phyloP scores from a whole-genome alignment of 306 rosid species.

The Cicer chorassanicum region DNA sequence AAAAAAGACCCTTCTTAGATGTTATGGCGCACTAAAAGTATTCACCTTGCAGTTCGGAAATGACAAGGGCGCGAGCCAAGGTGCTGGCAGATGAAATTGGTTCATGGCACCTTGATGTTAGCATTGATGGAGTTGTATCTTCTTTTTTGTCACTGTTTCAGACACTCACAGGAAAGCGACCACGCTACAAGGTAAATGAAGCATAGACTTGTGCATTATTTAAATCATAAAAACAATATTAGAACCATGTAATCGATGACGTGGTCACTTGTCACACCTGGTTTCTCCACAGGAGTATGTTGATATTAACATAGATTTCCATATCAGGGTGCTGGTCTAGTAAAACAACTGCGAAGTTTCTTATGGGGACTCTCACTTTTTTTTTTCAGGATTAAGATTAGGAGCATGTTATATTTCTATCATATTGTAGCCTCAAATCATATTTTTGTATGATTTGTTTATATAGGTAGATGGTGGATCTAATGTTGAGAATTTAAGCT shows the following conservation, averaged over 20 bases:
- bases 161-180: conserved; percentile 81
- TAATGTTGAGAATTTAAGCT: conserved; percentile 77
- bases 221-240: conserved; percentile 21
- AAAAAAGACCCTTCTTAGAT: conserved; percentile 1
- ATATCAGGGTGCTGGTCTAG: conserved; percentile 2
- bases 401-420: conserved; percentile 22
- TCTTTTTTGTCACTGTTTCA: conserved; percentile 77
- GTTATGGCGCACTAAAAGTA: conserved; percentile 14
- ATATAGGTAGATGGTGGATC: conserved; percentile 91
- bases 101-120: conserved; percentile 93
- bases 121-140: conserved; percentile 80
- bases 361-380: conserved; percentile 21
- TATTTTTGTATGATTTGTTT: conserved; percentile 41
- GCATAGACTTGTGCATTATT: conserved; percentile 23
- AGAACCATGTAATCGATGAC: conserved; percentile 20
- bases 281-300: conserved; percentile 24
- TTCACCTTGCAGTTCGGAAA: conserved; percentile 73
- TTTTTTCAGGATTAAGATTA: conserved; percentile 17
- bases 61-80: conserved; percentile 76
- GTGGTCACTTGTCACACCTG: conserved; percentile 28
- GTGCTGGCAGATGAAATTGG: conserved; percentile 87
- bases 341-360: conserved; percentile 16
- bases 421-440: conserved; percentile 12
- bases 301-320: conserved; percentile 32
- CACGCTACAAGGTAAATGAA: conserved; percentile 73